phyloP scores from a whole-genome alignment of 2,329 filamentous ascomycete genomes.

The Diplodia scrobiculata region DNA sequence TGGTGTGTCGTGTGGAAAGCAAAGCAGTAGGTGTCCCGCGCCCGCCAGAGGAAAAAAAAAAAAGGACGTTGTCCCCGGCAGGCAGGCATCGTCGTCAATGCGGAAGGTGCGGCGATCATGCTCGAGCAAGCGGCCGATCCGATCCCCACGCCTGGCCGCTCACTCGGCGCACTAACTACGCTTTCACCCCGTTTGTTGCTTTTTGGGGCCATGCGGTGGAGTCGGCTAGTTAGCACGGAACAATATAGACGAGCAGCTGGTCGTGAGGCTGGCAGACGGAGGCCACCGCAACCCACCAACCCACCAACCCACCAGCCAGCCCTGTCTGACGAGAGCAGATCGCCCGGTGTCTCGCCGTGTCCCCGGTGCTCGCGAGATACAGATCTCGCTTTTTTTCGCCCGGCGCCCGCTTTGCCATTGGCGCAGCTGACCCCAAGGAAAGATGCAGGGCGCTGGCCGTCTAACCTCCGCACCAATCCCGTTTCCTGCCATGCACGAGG shows the following conservation, averaged over 20 bases:
- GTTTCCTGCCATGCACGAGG: not conserved
- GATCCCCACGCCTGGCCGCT: constrained; percentile 1
- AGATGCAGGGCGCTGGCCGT: not conserved
- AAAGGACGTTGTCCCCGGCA: not conserved
- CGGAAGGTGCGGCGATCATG: constrained; percentile 23
- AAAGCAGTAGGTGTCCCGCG: not conserved
- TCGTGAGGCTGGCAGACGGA: not conserved
- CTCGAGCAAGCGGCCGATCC: constrained; percentile 22
- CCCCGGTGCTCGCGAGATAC: constrained; percentile 5
- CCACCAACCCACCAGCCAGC: no score
- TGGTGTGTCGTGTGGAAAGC: not conserved
- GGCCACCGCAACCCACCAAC: not conserved
- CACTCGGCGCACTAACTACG: not conserved
- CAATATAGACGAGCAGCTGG: not conserved
- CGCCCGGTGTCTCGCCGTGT: constrained; percentile 13
- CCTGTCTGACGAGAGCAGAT: not conserved
- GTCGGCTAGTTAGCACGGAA: not conserved
- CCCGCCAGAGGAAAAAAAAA: not conserved
- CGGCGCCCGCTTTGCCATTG: not conserved
- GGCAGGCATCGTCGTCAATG: constrained; percentile 13
- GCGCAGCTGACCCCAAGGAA: constrained; percentile 2
- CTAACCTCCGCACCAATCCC: not conserved
- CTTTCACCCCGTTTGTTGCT: constrained; percentile 5
- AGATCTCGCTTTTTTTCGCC: not conserved
- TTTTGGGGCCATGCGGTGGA: constrained; percentile 15